phyloP scores from a whole-genome alignment of 2,329 filamentous ascomycete genomes.

The Calonectria naviculata region DNA sequence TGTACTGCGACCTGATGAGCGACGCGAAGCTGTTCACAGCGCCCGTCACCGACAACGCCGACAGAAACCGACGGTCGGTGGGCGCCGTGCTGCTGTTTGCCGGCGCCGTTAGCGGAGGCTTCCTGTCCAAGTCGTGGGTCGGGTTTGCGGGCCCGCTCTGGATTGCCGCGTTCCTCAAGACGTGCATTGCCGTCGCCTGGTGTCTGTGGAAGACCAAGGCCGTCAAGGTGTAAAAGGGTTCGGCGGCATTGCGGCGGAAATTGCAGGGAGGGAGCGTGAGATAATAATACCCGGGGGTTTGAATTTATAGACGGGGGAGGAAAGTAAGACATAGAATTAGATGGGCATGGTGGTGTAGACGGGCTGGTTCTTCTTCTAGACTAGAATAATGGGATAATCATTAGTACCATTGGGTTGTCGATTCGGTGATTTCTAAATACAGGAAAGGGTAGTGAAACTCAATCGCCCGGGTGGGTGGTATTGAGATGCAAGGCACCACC shows the following conservation, averaged over 20 bases:
- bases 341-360: neutral
- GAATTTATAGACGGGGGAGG: neutral
- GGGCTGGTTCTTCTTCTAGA: neutral
- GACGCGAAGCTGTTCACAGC: constrained; percentile 40
- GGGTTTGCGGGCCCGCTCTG: constrained; percentile 41
- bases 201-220: constrained; percentile 38
- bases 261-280: neutral
- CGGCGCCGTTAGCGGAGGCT: constrained; percentile 37
- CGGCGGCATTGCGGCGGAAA: neutral
- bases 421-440: neutral
- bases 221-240: neutral
- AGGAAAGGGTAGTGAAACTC: neutral
- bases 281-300: neutral
- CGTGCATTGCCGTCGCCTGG: constrained; percentile 35
- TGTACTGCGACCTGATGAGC: constrained; percentile 44
- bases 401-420: neutral
- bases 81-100: constrained; percentile 37
- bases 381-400: neutral
- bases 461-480: neutral
- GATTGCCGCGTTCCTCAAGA: constrained; percentile 41
- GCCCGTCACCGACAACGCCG: constrained; percentile 36
- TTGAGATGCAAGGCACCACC: neutral
- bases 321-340: neutral
- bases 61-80: constrained; percentile 32
- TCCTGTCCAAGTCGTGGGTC: constrained; percentile 41